phyloP scores from a whole-genome alignment of 208 protist species.

The Porcisia hertigi region DNA sequence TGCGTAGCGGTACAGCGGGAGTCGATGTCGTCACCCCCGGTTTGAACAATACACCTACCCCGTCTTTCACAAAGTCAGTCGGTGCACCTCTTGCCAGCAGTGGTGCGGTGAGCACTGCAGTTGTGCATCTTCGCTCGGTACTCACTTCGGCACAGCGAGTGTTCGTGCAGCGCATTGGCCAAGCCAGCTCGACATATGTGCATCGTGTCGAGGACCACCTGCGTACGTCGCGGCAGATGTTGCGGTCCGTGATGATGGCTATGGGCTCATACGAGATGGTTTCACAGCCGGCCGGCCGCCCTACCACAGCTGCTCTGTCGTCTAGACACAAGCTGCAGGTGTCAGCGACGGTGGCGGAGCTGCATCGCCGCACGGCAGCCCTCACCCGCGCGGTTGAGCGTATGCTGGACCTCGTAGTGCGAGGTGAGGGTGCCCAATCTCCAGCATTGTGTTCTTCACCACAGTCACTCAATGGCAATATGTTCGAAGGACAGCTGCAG shows the following conservation, averaged over 20 bases:
- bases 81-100: background rate
- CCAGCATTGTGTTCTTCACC: background rate
- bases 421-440: background rate
- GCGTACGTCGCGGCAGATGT: slow-evolving; percentile 37
- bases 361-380: slow-evolving; percentile 54
- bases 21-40: slow-evolving; percentile 6
- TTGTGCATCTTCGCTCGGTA: background rate
- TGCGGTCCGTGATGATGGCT: slow-evolving; percentile 34
- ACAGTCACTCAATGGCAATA: background rate
- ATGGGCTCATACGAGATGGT: slow-evolving; percentile 23
- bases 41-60: slow-evolving; percentile 26
- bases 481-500: slow-evolving; percentile 41
- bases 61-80: background rate
- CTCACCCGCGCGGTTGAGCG: slow-evolving; percentile 43
- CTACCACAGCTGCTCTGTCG: slow-evolving; percentile 17
- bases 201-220: slow-evolving; percentile 55
- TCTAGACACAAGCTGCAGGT: slow-evolving; percentile 40
- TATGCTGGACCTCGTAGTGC: slow-evolving; percentile 31
- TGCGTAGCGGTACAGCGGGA: slow-evolving; percentile 4
- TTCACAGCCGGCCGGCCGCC: slow-evolving; percentile 1
- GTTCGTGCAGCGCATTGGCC: slow-evolving; percentile 40
- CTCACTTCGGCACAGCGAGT: slow-evolving; percentile 23
- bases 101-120: background rate
- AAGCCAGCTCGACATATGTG: slow-evolving; percentile 40
- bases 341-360: slow-evolving; percentile 39